These are phyloP conservation scores for Cercophora sp. DNA, from an alignment of 495 filamentous ascomycete genomes.

Conservation along the genomic window DNA sequence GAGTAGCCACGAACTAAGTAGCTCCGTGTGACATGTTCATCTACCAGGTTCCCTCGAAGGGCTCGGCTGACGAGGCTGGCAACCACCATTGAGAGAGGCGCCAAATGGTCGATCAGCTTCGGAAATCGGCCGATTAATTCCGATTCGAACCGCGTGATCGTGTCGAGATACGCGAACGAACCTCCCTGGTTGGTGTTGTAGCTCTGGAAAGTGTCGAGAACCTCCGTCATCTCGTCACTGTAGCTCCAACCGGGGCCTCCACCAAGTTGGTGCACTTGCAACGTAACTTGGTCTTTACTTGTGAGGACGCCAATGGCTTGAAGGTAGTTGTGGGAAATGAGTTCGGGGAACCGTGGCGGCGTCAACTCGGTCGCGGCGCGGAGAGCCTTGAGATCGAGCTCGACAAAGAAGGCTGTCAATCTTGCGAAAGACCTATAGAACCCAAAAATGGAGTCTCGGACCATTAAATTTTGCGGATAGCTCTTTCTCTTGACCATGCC, in stretches of 20 bases:
- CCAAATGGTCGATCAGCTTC: slow-evolving; percentile 42
- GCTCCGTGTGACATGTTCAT: too few species aligned
- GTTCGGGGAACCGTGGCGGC: slow-evolving; percentile 18
- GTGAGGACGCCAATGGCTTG: slow-evolving; percentile 25
- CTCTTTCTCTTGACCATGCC: slow-evolving; percentile 21
- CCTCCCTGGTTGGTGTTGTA: slow-evolving; percentile 15
- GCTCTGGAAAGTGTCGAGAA: slow-evolving; percentile 31
- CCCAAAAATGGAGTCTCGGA: slow-evolving; percentile 24
- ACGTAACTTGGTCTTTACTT: slow-evolving; percentile 25
- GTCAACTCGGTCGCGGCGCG: not conserved
- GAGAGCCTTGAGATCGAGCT: slow-evolving; percentile 24
- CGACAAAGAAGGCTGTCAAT: slow-evolving; percentile 28
- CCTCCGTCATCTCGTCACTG: slow-evolving; percentile 20
- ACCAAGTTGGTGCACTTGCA: slow-evolving; percentile 19
- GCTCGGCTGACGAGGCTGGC: too few species aligned
- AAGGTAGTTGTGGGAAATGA: slow-evolving; percentile 30
- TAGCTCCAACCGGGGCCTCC: slow-evolving; percentile 30
- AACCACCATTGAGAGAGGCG: too few species aligned
- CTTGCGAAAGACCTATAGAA: slow-evolving; percentile 30
- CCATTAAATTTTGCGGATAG: too few species aligned
- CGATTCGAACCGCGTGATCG: slow-evolving; percentile 31
- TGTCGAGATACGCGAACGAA: slow-evolving; percentile 13
- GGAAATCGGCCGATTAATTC: slow-evolving; percentile 35
- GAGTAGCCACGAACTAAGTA: too few species aligned
- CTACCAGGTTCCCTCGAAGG: too few species aligned